Conservation (phyloP, 441 rosid genomes). For the Isatis lusitanica region DNA sequence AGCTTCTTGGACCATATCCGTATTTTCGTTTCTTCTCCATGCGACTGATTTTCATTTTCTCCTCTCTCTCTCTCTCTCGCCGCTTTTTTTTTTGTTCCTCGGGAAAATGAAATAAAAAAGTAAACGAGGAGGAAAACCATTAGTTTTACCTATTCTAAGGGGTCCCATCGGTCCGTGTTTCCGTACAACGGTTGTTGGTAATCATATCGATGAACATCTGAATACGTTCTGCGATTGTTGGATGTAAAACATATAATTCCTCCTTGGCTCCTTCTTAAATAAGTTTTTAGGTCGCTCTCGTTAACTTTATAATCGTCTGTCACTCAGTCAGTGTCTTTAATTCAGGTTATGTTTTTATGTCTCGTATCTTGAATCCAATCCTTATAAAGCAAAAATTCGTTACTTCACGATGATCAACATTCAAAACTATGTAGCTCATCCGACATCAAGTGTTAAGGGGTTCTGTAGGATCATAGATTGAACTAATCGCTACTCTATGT, state of each 20-base stretch:
- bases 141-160: neutral
- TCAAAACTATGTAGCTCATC: no score
- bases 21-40: conserved; percentile 44
- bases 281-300: neutral
- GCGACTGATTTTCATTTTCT: conserved; percentile 31
- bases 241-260: neutral
- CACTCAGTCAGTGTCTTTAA: neutral
- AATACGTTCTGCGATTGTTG: conserved; percentile 13
- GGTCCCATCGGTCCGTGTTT: conserved; percentile 13
- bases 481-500: neutral
- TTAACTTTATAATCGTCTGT: neutral
- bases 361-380: neutral
- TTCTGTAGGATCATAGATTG: no score
- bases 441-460: no score
- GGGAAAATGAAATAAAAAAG: neutral
- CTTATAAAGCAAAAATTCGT: neutral
- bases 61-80: neutral
- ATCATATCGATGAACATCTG: neutral
- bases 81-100: neutral
- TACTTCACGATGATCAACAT: no score
- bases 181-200: conserved; percentile 23
- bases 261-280: neutral
- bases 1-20: conserved; percentile 71
- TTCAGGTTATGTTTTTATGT: neutral
- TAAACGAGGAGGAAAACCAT: neutral